Evolutionary conservation across 164 flowering plant genomes (phyloP).

Genomic region (Platanus orientalis): DNA sequence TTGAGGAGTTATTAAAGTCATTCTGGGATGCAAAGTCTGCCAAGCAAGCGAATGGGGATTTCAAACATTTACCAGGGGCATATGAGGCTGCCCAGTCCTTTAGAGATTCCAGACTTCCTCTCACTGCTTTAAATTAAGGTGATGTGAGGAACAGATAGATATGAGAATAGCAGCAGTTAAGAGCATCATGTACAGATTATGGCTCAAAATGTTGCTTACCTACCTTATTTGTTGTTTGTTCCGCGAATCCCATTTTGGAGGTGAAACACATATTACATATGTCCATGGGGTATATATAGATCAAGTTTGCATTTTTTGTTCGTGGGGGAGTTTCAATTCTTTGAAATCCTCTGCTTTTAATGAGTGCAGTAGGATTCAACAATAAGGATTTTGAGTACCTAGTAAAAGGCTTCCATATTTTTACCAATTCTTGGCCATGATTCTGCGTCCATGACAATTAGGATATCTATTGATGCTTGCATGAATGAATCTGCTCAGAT

Average conservation of each 20-base stretch:
- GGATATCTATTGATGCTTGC: too few relatives aligned
- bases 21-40: slow-evolving; percentile 72
- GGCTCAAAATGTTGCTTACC: neutral
- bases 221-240: neutral
- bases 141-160: neutral
- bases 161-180: slow-evolving; percentile 9
- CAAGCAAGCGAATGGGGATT: slow-evolving; percentile 74
- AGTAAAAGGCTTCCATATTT: too few relatives aligned
- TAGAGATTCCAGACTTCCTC: slow-evolving; percentile 83
- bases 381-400: slow-evolving; percentile 2
- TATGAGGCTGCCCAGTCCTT: slow-evolving; percentile 51
- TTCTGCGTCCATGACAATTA: too few relatives aligned
- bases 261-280: neutral
- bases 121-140: slow-evolving; percentile 69
- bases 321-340: slow-evolving; percentile 7
- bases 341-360: slow-evolving; percentile 6
- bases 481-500: too few relatives aligned
- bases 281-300: neutral
- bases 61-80: slow-evolving; percentile 45
- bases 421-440: too few relatives aligned
- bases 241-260: neutral
- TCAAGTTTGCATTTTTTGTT: neutral
- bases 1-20: slow-evolving; percentile 66
- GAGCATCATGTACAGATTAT: slow-evolving; percentile 41
- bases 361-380: slow-evolving; percentile 1